Evolutionary conservation across 148 eudicot genomes (phyloP).

Genomic region (Cornus kousa): DNA sequence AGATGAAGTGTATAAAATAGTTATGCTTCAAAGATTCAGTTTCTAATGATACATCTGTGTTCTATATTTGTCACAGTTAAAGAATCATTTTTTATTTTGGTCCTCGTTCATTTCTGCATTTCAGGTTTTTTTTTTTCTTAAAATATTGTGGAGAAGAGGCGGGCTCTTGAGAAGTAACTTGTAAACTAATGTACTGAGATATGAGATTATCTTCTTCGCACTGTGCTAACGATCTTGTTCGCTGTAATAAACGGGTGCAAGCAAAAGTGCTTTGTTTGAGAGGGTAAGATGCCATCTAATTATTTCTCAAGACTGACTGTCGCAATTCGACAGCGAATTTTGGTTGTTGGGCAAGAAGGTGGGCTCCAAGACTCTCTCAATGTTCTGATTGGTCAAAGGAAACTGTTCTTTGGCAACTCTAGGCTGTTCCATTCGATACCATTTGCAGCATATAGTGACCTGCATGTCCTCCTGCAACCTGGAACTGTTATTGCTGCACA

Average conservation of each 20-base stretch:
- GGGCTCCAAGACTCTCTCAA: conserved; percentile 35
- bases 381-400: conserved; percentile 42
- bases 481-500: conserved; percentile 52
- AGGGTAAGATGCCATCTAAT: conserved; percentile 58
- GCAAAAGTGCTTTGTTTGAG: conserved; percentile 17
- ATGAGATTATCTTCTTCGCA: conserved; percentile 35
- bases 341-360: conserved; percentile 33
- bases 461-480: conserved; percentile 40
- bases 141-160: conserved; percentile 4
- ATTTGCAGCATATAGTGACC: conserved; percentile 30
- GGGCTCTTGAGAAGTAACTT: conserved; percentile 13
- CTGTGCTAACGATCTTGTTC: conserved; percentile 20
- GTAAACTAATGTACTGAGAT: conserved; percentile 10
- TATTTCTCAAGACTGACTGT: conserved; percentile 42
- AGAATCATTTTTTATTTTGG: too few species aligned
- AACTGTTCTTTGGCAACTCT: conserved; percentile 37
- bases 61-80: background rate
- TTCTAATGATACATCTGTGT: background rate
- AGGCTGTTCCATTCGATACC: conserved; percentile 35
- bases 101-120: background rate
- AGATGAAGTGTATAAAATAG: background rate
- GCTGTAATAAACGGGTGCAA: conserved; percentile 13
- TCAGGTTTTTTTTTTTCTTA: conserved; percentile 16
- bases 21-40: background rate
- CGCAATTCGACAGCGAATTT: conserved; percentile 37